Base-by-base conservation (phyloP, 169 alveolate genomes). In the Plasmodium fragile region DNA sequence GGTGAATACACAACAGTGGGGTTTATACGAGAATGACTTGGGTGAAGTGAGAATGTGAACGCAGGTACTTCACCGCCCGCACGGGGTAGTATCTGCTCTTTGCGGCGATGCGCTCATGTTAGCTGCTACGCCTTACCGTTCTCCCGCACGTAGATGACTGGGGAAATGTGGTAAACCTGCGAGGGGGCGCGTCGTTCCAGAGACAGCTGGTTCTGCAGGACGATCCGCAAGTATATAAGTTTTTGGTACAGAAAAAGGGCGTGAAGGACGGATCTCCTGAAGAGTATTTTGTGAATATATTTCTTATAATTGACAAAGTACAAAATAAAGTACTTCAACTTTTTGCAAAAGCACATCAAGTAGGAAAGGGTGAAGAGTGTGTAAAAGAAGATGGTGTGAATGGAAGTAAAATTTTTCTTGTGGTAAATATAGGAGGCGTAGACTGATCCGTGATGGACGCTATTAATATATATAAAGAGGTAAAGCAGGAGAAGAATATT, bases 261-360 rank as follows among this genome's bases (percentile, higher is more conserved):
- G 43, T 90, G 92, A 18, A 90, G n/a, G 18, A 90, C 32, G 6
- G 94, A 90, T 39, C 71, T 90, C 52, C 94, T 90, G 13, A 79
- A 90, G 81, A 90, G 82, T 11, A 90, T 59, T n/a, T 80, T 90
- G 49, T 90, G 94, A 28, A 90, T 90, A 70, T 69, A 81, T 34
- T 45, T 90, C 55, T 90, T 90, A 90, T 90, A 90, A 90, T 90
- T 90, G 53, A 90, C 70, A 81, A 90, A 90, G 53, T 90, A 90
- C 52, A 90, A 36, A n/a, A 90, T 90, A 69, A 90, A 90, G 53
- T 90, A 90, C 36, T 90, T 90, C 43, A 90, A 39, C 53, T 90
- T 90, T 65, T 39, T 80, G 13, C 92, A 90, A 80, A 90, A 90
- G 78, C 90, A 80, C 94, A 90, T 90, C 55, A 90, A 81, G 34